phyloP scores from a whole-genome alignment of 257 asterid species.

The Solanum sejunctum region DNA sequence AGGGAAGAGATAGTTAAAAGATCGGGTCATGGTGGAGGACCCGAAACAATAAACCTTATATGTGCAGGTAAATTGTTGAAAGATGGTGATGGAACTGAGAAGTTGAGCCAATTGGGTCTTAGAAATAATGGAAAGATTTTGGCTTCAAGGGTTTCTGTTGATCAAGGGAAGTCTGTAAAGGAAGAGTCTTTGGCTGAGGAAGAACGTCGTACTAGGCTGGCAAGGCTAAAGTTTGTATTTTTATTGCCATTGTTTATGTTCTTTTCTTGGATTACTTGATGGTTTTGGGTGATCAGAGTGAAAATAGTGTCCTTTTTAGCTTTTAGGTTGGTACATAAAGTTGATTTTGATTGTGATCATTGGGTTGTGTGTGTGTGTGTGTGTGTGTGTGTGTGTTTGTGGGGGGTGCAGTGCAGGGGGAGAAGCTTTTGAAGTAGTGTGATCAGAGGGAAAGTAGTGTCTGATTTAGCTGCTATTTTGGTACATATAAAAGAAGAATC shows the following conservation, averaged over 20 bases:
- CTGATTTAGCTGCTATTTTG: not conserved
- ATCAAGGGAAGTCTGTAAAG: conserved; percentile 46
- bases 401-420: no score
- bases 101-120: conserved; percentile 65
- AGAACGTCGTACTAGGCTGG: conserved; percentile 59
- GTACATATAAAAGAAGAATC: conserved; percentile 28
- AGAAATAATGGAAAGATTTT: conserved; percentile 64
- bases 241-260: not conserved
- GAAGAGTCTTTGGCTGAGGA: conserved; percentile 82
- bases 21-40: conserved; percentile 34
- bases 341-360: no score
- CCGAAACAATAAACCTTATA: conserved; percentile 51
- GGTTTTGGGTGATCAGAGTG: not conserved
- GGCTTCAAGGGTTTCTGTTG: conserved; percentile 54
- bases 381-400: not conserved
- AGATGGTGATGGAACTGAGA: conserved; percentile 55
- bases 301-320: not conserved
- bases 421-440: no score
- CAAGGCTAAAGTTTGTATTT: conserved; percentile 55
- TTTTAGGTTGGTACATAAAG: no score
- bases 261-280: not conserved
- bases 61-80: conserved; percentile 55
- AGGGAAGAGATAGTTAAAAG: conserved; percentile 61
- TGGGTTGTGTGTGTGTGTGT: not conserved
- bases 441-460: not conserved